Conservation (phyloP, 1,284 basidiomycete genomes). For the Ustilago vetiveriae region DNA sequence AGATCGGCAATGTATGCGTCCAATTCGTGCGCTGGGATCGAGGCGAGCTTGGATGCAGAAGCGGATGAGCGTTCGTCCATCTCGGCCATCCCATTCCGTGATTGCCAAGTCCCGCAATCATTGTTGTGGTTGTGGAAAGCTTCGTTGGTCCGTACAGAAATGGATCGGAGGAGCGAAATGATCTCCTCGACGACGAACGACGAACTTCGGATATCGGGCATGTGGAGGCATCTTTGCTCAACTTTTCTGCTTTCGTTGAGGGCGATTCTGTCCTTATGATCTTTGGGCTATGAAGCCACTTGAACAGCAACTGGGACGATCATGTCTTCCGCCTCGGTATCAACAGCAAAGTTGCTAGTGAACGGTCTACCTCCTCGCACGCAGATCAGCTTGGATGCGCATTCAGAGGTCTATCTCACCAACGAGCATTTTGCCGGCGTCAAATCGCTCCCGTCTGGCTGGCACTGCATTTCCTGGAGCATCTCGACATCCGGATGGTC, state of each 20-base stretch:
- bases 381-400: conserved; percentile 28
- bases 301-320: too few relatives aligned
- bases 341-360: conserved; percentile 14
- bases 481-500: conserved; percentile 1
- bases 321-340: too few relatives aligned
- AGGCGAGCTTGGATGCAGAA: neutral
- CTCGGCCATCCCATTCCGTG: too few relatives aligned
- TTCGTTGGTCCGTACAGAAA: too few relatives aligned
- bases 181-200: too few relatives aligned
- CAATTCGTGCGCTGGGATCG: conserved; percentile 26
- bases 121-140: neutral
- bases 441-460: conserved; percentile 34
- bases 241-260: neutral
- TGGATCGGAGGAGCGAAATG: neutral
- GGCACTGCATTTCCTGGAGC: conserved; percentile 45
- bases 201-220: conserved; percentile 12
- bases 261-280: neutral
- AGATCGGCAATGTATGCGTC: conserved; percentile 46
- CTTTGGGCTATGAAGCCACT: too few relatives aligned
- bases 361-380: conserved; percentile 24
- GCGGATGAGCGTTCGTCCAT: neutral
- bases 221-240: conserved; percentile 9
- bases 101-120: too few relatives aligned
- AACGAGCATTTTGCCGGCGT: conserved; percentile 36
- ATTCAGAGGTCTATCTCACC: conserved; percentile 26